Evolutionary conservation across 192 early-diverging fungal genomes (phyloP).

Genomic region (Tieghemiomyces parasiticus): DNA sequence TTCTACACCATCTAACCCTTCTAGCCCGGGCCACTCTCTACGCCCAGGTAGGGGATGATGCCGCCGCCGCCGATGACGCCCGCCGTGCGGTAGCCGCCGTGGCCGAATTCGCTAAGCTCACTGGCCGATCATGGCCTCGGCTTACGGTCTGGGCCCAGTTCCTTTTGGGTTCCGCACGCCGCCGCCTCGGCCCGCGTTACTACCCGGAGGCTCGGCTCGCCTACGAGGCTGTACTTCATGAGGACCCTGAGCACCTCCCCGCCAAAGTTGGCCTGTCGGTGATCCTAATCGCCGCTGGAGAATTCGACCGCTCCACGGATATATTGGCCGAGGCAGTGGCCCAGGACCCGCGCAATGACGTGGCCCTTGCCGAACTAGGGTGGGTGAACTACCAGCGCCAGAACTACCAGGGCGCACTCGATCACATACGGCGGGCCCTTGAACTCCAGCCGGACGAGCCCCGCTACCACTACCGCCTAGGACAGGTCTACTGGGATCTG

Average conservation of each 20-base stretch:
- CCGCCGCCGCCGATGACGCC: not conserved
- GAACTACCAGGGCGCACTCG: conserved; percentile 35
- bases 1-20: not conserved
- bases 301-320: conserved; percentile 35
- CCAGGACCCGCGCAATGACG: conserved; percentile 25
- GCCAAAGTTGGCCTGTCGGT: conserved; percentile 44
- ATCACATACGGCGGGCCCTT: conserved; percentile 34
- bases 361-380: conserved; percentile 51
- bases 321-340: conserved; percentile 38
- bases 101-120: not conserved
- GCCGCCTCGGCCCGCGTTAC: conserved; percentile 36
- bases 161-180: conserved; percentile 14
- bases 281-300: conserved; percentile 30
- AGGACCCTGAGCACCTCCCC: conserved; percentile 20
- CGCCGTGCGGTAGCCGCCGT: not conserved
- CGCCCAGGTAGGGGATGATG: not conserved
- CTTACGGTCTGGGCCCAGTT: not conserved
- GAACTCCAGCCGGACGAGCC: conserved; percentile 30
- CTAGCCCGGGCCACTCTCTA: not conserved
- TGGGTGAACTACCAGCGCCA: conserved; percentile 39
- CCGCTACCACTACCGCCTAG: conserved; percentile 45
- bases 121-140: not conserved
- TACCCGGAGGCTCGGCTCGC: conserved; percentile 32
- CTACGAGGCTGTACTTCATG: conserved; percentile 35
- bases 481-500: conserved; percentile 60